Evolutionary conservation across 495 filamentous ascomycete genomes (phyloP).

Genomic region (Hypoxylon crocopeplum): DNA sequence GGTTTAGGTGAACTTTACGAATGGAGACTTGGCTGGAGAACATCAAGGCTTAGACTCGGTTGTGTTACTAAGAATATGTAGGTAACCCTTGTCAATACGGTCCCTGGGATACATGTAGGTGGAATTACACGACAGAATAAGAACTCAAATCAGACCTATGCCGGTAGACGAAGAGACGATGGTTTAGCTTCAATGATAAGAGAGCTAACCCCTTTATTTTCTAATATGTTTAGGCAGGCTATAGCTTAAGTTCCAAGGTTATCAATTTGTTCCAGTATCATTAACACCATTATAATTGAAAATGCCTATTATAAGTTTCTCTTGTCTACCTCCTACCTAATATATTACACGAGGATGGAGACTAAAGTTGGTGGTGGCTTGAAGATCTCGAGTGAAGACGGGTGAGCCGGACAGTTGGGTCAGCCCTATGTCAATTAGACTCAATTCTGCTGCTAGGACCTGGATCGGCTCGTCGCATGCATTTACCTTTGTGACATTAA

Average conservation of each 20-base stretch:
- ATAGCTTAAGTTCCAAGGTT: too few relatives aligned
- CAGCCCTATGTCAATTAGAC: background rate
- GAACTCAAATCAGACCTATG: conserved; percentile 21
- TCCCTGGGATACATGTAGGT: too few relatives aligned
- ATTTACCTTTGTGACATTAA: background rate
- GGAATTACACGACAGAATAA: conserved; percentile 8
- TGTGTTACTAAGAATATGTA: too few relatives aligned
- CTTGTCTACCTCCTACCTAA: too few relatives aligned
- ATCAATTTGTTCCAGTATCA: too few relatives aligned
- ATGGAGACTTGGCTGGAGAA: conserved; percentile 9
- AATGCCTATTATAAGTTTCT: too few relatives aligned
- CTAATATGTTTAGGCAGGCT: too few relatives aligned
- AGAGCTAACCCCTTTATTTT: too few relatives aligned
- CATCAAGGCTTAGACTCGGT: background rate
- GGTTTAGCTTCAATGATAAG: too few relatives aligned
- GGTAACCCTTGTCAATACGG: background rate
- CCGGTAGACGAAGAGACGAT: background rate
- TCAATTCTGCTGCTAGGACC: background rate
- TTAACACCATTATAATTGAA: too few relatives aligned
- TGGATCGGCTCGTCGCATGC: background rate
- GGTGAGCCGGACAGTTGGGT: conserved; percentile 22
- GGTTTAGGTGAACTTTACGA: too few relatives aligned
- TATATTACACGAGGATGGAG: too few relatives aligned
- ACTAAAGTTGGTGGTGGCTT: conserved; percentile 12
- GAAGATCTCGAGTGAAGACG: conserved; percentile 1